phyloP scores from a whole-genome alignment of 345 rosid genomes.

The Heritiera fomes region DNA sequence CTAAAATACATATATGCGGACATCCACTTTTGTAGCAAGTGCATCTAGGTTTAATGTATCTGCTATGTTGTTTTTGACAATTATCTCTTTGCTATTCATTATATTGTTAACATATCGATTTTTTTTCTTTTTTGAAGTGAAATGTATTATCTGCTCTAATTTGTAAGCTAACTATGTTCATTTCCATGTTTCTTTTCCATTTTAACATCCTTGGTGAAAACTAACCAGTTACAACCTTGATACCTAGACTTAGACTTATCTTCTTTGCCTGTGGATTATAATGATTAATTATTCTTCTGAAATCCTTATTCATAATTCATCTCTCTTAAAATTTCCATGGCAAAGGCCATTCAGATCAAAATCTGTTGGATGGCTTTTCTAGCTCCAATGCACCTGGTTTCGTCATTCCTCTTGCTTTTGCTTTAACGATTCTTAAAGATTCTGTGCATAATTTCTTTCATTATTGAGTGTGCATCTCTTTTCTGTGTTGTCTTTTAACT shows the following conservation, averaged over 20 bases:
- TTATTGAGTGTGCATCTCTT: neutral
- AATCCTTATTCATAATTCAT: neutral
- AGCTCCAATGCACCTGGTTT: neutral
- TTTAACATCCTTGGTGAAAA: neutral
- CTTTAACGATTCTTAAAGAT: neutral
- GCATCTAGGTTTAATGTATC: neutral
- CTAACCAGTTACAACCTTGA: neutral
- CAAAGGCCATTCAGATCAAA: neutral
- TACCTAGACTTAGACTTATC: neutral
- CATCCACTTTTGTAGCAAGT: neutral
- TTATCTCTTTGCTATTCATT: neutral
- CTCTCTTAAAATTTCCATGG: neutral
- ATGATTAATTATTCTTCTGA: neutral
- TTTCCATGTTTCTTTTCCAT: neutral
- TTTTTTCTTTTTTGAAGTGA: neutral
- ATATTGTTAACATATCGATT: neutral
- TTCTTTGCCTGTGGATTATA: neutral
- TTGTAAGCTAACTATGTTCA: neutral
- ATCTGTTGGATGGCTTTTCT: neutral
- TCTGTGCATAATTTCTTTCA: neutral
- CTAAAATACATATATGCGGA: neutral
- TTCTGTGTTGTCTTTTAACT: neutral
- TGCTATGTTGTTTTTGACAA: slow-evolving; percentile 1
- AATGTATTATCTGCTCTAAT: neutral
- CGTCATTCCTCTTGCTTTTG: neutral